Conservation (phyloP, 139 green algal species). For the Spirogloea muscicola region DNA sequence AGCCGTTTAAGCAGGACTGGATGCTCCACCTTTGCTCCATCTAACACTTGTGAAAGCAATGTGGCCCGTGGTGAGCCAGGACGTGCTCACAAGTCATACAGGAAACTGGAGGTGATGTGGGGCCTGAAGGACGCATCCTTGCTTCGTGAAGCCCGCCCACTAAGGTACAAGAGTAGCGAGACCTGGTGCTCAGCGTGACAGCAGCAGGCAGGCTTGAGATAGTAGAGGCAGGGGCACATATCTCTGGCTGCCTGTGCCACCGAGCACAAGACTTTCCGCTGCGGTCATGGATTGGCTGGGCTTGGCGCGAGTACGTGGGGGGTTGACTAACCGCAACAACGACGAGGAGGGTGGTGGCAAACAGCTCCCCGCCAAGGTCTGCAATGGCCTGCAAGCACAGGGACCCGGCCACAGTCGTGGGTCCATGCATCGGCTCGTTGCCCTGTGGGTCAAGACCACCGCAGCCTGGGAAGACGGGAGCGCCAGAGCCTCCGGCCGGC, state of each 20-base stretch:
- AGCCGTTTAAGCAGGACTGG: not conserved
- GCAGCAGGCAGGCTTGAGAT: not conserved
- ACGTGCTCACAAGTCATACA: conserved; percentile 20
- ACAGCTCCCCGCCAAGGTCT: conserved; percentile 30
- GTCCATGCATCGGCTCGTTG: not conserved
- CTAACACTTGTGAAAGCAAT: not conserved
- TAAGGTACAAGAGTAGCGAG: conserved; percentile 6
- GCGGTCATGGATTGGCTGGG: not conserved
- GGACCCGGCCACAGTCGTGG: not conserved
- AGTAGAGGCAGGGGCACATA: not conserved
- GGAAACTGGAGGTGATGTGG: conserved; percentile 2
- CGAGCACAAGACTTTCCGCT: too few relatives aligned
- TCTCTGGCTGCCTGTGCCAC: too few relatives aligned
- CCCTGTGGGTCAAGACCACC: too few relatives aligned
- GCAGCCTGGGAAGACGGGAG: too few relatives aligned
- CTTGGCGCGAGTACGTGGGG: conserved; percentile 3
- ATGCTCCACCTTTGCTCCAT: not conserved
- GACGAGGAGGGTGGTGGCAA: conserved; percentile 15
- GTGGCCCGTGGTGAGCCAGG: not conserved
- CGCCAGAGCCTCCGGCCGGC: too few relatives aligned
- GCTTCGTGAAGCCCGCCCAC: not conserved
- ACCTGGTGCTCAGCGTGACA: conserved; percentile 13
- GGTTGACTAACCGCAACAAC: conserved; percentile 7
- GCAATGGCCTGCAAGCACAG: too few relatives aligned
- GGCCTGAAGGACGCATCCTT: conserved; percentile 16